Conservation (phyloP, 2,329 filamentous ascomycete species). For the Fusarium succisae region DNA sequence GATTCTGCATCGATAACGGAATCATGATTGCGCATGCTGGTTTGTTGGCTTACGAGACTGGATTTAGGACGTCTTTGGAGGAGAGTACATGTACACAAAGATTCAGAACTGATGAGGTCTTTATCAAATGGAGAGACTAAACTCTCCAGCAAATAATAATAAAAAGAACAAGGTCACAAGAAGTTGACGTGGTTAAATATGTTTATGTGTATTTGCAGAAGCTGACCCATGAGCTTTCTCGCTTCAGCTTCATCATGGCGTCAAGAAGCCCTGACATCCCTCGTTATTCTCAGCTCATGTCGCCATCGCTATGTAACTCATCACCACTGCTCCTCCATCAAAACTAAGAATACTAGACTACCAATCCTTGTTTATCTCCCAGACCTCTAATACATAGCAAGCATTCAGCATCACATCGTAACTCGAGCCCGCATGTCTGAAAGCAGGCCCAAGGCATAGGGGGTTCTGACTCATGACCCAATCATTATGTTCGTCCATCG, state of each 20-base stretch:
- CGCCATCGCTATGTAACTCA: not conserved
- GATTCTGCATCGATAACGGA: constrained; percentile 98
- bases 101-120: constrained; percentile 84
- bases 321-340: not conserved
- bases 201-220: constrained; percentile 2
- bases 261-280: not conserved
- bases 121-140: constrained; percentile 79
- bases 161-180: not conserved
- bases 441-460: not conserved
- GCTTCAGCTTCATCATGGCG: not conserved
- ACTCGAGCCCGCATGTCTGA: not conserved
- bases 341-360: not conserved
- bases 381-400: constrained; percentile 4
- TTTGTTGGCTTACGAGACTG: constrained; percentile 82
- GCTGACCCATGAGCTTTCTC: not conserved
- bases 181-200: not conserved
- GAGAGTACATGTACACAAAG: constrained; percentile 88
- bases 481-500: not conserved
- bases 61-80: constrained; percentile 78
- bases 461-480: not conserved
- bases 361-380: not conserved
- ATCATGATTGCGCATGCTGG: constrained; percentile 99
- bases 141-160: not conserved
- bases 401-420: constrained; percentile 21
- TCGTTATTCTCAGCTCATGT: not conserved